Conservation (phyloP, 306 rosid species). For the Medicago ruthenica region DNA sequence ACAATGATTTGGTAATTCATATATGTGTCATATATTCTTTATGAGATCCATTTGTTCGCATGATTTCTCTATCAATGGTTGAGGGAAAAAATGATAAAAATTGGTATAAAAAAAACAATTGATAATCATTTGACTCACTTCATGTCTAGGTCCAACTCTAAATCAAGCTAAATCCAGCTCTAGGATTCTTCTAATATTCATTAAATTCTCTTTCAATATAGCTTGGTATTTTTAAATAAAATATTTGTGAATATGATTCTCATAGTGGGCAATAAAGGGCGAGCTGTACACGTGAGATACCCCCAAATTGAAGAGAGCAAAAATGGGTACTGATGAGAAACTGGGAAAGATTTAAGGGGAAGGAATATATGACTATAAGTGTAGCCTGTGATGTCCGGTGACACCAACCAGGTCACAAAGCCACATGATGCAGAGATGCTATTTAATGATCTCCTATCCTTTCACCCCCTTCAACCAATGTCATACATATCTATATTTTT, state of each 20-base stretch:
- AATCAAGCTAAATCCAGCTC: not conserved
- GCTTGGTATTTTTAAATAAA: not conserved
- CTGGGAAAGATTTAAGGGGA: slow-evolving; percentile 33
- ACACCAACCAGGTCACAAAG: slow-evolving; percentile 56
- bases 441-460: not conserved
- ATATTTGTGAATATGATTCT: not conserved
- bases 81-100: not conserved
- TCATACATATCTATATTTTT: not conserved
- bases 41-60: not conserved
- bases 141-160: not conserved
- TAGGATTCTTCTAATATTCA: not conserved
- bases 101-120: not conserved
- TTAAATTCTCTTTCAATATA: not conserved
- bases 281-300: slow-evolving; percentile 74
- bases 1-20: too few relatives aligned
- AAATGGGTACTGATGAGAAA: slow-evolving; percentile 43
- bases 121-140: not conserved
- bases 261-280: slow-evolving; percentile 39
- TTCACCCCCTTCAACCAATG: not conserved
- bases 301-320: not conserved
- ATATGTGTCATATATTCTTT: too few relatives aligned
- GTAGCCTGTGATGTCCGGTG: slow-evolving; percentile 54
- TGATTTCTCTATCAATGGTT: too few relatives aligned
- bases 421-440: slow-evolving; percentile 55
- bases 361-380: slow-evolving; percentile 42